These are phyloP conservation scores for Pistacia atlantica DNA, from an alignment of 345 rosid genomes.

Conservation along the genomic window DNA sequence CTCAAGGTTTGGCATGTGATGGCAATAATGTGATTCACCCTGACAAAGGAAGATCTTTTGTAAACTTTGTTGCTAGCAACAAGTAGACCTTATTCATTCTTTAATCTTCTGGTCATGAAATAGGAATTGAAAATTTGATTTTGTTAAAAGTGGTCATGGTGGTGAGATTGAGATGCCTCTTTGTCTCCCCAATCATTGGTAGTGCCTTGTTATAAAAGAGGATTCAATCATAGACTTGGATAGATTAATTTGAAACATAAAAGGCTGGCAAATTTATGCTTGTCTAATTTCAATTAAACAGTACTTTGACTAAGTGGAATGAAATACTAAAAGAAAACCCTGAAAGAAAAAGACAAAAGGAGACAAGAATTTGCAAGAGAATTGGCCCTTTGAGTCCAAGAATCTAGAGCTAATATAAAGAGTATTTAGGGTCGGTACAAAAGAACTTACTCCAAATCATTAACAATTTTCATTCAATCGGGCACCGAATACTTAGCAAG, in stretches of 20 bases:
- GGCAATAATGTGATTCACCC: constrained; percentile 21
- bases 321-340: neutral
- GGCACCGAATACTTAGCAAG: neutral
- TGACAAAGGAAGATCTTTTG: constrained; percentile 32
- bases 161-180: constrained; percentile 1
- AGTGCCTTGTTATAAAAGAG: constrained; percentile 6
- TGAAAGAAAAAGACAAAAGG: constrained; percentile 16
- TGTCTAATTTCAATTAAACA: constrained; percentile 19
- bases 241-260: constrained; percentile 30
- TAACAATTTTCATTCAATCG: neutral
- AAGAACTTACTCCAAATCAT: neutral
- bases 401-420: constrained; percentile 26
- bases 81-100: constrained; percentile 13
- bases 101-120: constrained; percentile 18
- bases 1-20: constrained; percentile 33
- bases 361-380: constrained; percentile 17
- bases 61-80: constrained; percentile 32
- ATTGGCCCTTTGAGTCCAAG: constrained; percentile 18
- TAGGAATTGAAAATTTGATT: neutral
- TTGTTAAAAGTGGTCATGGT: neutral
- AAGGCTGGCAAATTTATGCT: constrained; percentile 46
- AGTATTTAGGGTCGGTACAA: neutral
- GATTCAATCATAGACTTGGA: constrained; percentile 19
- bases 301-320: constrained; percentile 14
- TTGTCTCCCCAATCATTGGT: constrained; percentile 42